Conservation (phyloP, 306 rosid species). For the Neltuma alba region DNA sequence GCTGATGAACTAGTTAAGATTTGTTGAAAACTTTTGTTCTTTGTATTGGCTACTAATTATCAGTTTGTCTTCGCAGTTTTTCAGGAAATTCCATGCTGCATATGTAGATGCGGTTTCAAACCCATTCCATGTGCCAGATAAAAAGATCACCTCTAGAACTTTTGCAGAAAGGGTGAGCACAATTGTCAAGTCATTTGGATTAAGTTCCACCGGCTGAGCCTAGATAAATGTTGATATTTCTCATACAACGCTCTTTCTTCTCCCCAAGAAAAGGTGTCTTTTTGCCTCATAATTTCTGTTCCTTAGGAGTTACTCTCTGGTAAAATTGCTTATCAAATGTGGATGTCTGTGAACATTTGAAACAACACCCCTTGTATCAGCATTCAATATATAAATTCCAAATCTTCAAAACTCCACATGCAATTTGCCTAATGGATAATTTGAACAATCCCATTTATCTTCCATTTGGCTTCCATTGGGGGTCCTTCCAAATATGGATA, state of each 20-base stretch:
- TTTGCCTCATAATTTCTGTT: not conserved
- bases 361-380: not conserved
- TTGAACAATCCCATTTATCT: not conserved
- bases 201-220: slow-evolving; percentile 63
- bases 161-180: slow-evolving; percentile 90
- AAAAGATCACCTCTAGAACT: slow-evolving; percentile 87
- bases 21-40: not conserved
- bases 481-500: not conserved
- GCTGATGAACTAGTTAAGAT: not conserved
- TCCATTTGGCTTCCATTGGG: not conserved
- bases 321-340: not conserved
- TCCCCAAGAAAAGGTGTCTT: not conserved
- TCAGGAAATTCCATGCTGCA: slow-evolving; percentile 72
- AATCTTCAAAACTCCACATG: not conserved
- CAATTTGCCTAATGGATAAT: not conserved
- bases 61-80: slow-evolving; percentile 54
- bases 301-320: slow-evolving; percentile 1
- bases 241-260: not conserved
- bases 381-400: not conserved
- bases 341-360: not conserved
- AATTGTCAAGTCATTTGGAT: slow-evolving; percentile 91
- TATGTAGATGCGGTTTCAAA: slow-evolving; percentile 80
- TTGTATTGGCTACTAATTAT: slow-evolving; percentile 14
- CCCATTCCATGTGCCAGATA: slow-evolving; percentile 77
- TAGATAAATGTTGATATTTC: slow-evolving; percentile 20